These are phyloP conservation scores for Sugiyamaella neomexicana DNA, from an alignment of 1,139 yeast genomes.

Conservation along the genomic window DNA sequence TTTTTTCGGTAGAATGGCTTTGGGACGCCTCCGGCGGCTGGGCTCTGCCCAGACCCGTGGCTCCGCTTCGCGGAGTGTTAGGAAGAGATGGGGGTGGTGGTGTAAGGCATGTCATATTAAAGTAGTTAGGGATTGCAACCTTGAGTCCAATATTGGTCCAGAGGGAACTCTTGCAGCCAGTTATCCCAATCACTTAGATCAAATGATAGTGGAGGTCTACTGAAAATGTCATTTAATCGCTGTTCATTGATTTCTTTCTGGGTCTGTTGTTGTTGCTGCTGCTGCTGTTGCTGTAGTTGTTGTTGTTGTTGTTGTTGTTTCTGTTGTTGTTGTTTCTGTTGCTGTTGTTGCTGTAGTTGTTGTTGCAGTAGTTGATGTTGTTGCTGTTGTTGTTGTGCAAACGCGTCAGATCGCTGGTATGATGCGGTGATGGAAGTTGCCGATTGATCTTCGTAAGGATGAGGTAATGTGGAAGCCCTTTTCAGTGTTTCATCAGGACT, in stretches of 20 bases:
- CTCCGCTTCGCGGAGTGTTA: too few species aligned
- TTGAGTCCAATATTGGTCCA: slow-evolving; percentile 16
- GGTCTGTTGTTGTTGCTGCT: not conserved
- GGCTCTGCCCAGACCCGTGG: too few species aligned
- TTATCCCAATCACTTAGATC: slow-evolving; percentile 26
- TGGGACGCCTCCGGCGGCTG: too few species aligned
- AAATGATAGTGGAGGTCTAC: slow-evolving; percentile 22
- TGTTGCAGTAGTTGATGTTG: not conserved
- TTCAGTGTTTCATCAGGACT: slow-evolving; percentile 12
- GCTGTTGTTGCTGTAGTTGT: not conserved
- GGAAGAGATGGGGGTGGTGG: too few species aligned
- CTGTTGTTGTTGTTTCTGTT: not conserved
- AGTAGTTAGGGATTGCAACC: not conserved
- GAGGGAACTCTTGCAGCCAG: slow-evolving; percentile 23
- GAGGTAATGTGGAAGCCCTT: slow-evolving; percentile 19
- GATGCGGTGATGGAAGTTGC: slow-evolving; percentile 1
- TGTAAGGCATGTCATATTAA: not conserved
- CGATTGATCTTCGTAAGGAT: slow-evolving; percentile 20
- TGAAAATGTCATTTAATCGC: slow-evolving; percentile 12
- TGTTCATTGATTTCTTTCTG: slow-evolving; percentile 1
- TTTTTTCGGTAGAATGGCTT: too few species aligned
- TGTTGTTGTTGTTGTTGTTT: too few species aligned
- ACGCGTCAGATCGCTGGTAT: not conserved
- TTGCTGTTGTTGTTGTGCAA: not conserved
- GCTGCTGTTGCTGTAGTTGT: not conserved